Percentiles rank a stretch among this genome's conserved stretches.
phyloP scores from a whole-genome alignment of 2,329 filamentous ascomycete genomes.

The Nemania sp. region DNA sequence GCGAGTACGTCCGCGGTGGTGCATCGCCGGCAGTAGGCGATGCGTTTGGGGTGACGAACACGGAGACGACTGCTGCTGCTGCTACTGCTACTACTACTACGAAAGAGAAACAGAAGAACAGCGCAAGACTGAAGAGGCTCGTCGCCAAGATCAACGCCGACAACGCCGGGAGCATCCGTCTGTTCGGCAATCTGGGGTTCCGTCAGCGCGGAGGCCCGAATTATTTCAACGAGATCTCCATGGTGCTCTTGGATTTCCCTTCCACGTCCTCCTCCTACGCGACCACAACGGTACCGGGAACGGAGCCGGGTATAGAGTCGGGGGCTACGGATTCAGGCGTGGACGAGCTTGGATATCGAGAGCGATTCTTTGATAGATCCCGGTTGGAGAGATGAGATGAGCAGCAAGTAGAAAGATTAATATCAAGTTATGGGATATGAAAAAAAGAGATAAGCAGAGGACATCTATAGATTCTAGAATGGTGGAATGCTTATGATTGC shows the following conservation, averaged over 20 bases:
- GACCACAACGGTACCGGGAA: no score
- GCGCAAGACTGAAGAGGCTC: slow-evolving; percentile 49
- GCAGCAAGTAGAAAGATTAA: background rate
- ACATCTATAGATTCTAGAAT: background rate
- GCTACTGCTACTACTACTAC: no score
- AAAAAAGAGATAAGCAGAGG: no score
- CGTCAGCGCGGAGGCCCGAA: slow-evolving; percentile 56
- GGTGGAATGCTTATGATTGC: background rate
- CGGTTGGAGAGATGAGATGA: slow-evolving; percentile 8
- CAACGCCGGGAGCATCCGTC: slow-evolving; percentile 56
- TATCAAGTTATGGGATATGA: background rate
- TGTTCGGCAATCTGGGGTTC: slow-evolving; percentile 60
- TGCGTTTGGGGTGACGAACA: background rate
- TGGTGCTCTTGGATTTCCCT: slow-evolving; percentile 47
- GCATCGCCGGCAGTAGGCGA: background rate
- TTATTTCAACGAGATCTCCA: slow-evolving; percentile 64
- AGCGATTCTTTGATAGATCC: slow-evolving; percentile 29
- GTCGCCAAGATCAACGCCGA: slow-evolving; percentile 63
- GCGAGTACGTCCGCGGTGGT: slow-evolving; percentile 51
- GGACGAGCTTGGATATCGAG: slow-evolving; percentile 9
- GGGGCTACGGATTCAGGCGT: background rate
- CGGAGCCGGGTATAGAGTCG: no score
- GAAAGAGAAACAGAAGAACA: background rate
- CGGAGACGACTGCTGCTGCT: no score
- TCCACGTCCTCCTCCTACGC: background rate